Base-by-base conservation (phyloP, 176 grass and related monocot species). In the Coix lacrymajobi region DNA sequence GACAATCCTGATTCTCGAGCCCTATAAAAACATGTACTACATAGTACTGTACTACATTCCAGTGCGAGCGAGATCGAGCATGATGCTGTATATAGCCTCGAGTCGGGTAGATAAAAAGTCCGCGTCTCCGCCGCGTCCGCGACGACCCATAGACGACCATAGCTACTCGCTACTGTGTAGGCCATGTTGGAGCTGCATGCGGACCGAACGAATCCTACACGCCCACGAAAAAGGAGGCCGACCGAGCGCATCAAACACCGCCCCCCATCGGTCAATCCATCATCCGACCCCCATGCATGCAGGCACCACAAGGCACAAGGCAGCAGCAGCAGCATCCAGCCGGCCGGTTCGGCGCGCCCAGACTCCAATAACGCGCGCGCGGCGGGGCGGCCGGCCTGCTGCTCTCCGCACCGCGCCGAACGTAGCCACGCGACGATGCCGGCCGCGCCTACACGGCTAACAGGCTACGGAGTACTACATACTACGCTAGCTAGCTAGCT, bases 321-420 rank as follows among this genome's bases (percentile, higher is more conserved):
- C 36, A 37, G 36, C 36, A 45, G n/a, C n/a, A 9, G 16, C 46
- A 19, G 33, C 64, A 8, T 36, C 34, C 64, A 12, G 20, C 63
- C n/a, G 67, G 8, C 30, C 31, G 34, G 25, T 39, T 77, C 86
- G 86, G 86, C 86, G 86, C 80, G 79, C 65, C 79, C 85, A 82
- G 67, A 63, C 72, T 49, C 79, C 79, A 28, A n/a, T n/a, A n/a
- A 87, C 56, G 84, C 76, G 51, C 73, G 17, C 16, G n/a, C n/a
- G n/a, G n/a, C n/a, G n/a, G n/a, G n/a, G n/a, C n/a, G n/a, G n/a
- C n/a, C n/a, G n/a, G n/a, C n/a, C n/a, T n/a, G n/a, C n/a, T n/a
- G n/a, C n/a, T n/a, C n/a, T n/a, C n/a, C n/a, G n/a, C n/a, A n/a
- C n/a, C n/a, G n/a, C 39, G 80, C 80, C 80, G 31, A 57, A 73